Evolutionary conservation across 129 eudicot species (phyloP), one percentile per base, ranked within the genome.

Genomic region (Flaveria linearis): DNA sequence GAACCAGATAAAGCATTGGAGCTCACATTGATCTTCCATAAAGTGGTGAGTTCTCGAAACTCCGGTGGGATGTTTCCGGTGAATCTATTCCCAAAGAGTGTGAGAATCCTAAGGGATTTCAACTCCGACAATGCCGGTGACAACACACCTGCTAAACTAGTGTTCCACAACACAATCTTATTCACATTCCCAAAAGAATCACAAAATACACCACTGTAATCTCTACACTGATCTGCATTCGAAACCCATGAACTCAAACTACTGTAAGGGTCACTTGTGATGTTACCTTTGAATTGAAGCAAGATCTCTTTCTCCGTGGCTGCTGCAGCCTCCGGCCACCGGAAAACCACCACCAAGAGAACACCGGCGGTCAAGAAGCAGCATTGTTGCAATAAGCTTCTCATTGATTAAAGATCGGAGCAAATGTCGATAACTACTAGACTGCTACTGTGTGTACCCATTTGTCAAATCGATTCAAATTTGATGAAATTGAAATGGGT

Each of bases 1-100:
- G 86, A 65, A 71, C 98, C 98, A 33, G 93, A 91, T 50, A 94
- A 86, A 2, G 94, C 93, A 80, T 94, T 94, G 50, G 96, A 87
- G 74, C 97, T 94, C 18, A 94, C 83, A 79, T 94, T 94, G 72
- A 91, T 81, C 93, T 94, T 94, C 98, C 98, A 94, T 65, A 94
- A 76, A 47, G 93, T 52, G 13, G 81, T 82, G 76, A 94, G 89
- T 47, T 83, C 86, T 33, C 89, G 89, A 83, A 82, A 94, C 83
- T 94, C 96, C 16, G 43, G 39, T 8, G 98, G 97, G 15, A 94
- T 87, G 28, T 86, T 87, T 22, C 98, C 98, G 53, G 83, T 84
- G 63, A 94, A 89, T 52, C 78, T 62, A 72, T 94, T 94, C n/a
- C 97, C 98, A 78, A 91, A 94, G 57, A 94, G 78, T 22, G 91